phyloP scores from a whole-genome alignment of 495 filamentous ascomycete species.

The Copromyces sp. region DNA sequence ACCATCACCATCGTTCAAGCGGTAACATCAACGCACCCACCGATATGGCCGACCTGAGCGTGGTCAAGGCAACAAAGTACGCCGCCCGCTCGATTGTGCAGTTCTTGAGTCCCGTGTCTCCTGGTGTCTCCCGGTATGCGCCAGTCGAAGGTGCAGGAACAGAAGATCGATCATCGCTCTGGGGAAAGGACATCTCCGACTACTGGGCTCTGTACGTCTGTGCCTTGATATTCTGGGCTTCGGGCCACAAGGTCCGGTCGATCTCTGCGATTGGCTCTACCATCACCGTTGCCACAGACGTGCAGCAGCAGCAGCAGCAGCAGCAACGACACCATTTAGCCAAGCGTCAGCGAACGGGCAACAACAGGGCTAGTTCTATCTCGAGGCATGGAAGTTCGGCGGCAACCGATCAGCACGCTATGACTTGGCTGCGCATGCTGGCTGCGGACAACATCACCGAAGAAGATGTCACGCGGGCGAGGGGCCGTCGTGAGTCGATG shows the following conservation, averaged over 20 bases:
- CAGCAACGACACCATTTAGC: constrained; percentile 2
- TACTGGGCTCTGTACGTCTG: constrained; percentile 41
- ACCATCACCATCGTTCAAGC: constrained; percentile 4
- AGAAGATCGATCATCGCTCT: background rate
- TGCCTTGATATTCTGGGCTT: constrained; percentile 39
- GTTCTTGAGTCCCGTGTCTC: constrained; percentile 9
- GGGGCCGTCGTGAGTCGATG: constrained; percentile 23
- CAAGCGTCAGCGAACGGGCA: constrained; percentile 44
- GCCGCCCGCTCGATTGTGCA: constrained; percentile 23
- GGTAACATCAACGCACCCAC: constrained; percentile 1
- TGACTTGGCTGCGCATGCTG: constrained; percentile 54
- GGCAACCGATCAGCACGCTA: constrained; percentile 32
- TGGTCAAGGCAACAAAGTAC: constrained; percentile 19
- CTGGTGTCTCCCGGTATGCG: background rate
- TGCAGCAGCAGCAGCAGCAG: constrained; percentile 35
- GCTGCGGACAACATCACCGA: constrained; percentile 38
- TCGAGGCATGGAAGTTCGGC: constrained; percentile 22
- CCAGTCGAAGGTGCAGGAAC: background rate
- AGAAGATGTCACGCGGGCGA: constrained; percentile 20
- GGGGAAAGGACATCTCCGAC: constrained; percentile 30
- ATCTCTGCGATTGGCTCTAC: background rate
- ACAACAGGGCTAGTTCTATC: constrained; percentile 57
- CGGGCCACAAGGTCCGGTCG: constrained; percentile 19
- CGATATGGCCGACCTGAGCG: background rate
- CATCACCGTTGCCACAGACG: constrained; percentile 49